Percentiles rank a stretch among this genome's conserved stretches.
These are phyloP conservation scores for Chrysoporthe cubensis DNA, from an alignment of 2,329 filamentous ascomycete species.

Conservation along the genomic window DNA sequence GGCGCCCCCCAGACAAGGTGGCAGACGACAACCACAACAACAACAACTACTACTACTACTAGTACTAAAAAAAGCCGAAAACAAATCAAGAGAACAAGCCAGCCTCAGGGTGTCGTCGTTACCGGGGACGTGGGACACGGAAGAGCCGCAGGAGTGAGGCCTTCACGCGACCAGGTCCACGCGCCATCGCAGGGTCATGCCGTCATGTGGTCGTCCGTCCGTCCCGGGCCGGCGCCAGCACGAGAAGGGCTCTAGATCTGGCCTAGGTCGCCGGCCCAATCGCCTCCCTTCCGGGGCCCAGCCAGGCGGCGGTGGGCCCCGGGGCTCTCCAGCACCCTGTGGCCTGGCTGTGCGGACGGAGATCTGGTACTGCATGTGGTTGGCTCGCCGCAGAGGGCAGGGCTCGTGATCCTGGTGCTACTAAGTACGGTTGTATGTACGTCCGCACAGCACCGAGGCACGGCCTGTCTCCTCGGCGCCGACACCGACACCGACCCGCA, in stretches of 20 bases:
- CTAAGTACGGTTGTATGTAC: too few species aligned
- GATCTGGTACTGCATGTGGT: too few species aligned
- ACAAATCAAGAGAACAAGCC: not conserved
- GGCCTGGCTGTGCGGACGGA: too few species aligned
- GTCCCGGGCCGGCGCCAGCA: not conserved
- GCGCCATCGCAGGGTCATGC: not conserved
- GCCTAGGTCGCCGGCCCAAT: not conserved
- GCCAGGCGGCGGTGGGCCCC: not conserved
- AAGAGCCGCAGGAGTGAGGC: not conserved
- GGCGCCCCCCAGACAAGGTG: too few species aligned
- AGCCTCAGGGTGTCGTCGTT: not conserved
- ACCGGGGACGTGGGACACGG: not conserved
- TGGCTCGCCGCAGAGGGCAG: too few species aligned
- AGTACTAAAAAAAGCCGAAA: not conserved
- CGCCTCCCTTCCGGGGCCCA: not conserved
- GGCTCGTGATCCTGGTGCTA: too few species aligned
- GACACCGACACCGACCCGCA: too few species aligned
- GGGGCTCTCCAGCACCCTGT: not conserved
- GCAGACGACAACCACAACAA: too few species aligned
- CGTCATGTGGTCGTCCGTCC: conserved; percentile 1
- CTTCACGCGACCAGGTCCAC: not conserved
- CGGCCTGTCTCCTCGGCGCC: too few species aligned
- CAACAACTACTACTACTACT: too few species aligned
- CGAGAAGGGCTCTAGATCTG: too few species aligned
- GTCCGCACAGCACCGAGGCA: too few species aligned